phyloP scores from a whole-genome alignment of 176 grass and related monocot species.

The Microstegium vimineum region DNA sequence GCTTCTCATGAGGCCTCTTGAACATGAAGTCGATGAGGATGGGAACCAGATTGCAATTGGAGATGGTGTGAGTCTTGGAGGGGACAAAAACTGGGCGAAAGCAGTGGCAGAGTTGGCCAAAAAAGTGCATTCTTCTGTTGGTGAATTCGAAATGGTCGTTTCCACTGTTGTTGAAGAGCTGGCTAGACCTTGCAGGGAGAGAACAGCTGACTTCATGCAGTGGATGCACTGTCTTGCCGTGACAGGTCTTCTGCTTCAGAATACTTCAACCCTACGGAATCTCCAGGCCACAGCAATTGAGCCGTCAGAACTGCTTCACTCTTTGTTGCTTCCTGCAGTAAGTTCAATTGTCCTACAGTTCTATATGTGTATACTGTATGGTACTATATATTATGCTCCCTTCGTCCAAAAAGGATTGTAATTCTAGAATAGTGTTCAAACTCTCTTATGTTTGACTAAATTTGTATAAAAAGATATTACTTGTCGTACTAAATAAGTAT shows the following conservation, averaged over 20 bases:
- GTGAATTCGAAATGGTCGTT: constrained; percentile 82
- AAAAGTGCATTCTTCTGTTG: constrained; percentile 69
- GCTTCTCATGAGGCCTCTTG: constrained; percentile 70
- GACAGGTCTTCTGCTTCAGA: constrained; percentile 83
- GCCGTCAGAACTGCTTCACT: constrained; percentile 67
- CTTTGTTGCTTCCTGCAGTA: constrained; percentile 91
- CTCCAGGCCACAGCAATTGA: constrained; percentile 65
- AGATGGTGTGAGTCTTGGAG: constrained; percentile 85
- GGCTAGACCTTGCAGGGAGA: constrained; percentile 74
- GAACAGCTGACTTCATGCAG: constrained; percentile 72
- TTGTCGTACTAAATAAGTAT: not conserved
- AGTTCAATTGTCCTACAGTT: constrained; percentile 17
- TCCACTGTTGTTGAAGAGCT: constrained; percentile 56
- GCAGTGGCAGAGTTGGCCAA: constrained; percentile 73
- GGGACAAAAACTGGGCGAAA: constrained; percentile 78
- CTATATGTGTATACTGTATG: constrained; percentile 14
- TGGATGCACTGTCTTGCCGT: constrained; percentile 92
- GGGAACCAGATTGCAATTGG: constrained; percentile 75
- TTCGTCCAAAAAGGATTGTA: not conserved
- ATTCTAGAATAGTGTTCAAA: not conserved
- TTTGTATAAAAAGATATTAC: not conserved
- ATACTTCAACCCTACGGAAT: constrained; percentile 49
- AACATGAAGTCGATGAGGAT: constrained; percentile 72
- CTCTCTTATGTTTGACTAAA: not conserved
- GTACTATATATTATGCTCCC: not conserved